Evolutionary conservation across 2,329 filamentous ascomycete genomes (phyloP).

Genomic region (Diplocarpon rosae): DNA sequence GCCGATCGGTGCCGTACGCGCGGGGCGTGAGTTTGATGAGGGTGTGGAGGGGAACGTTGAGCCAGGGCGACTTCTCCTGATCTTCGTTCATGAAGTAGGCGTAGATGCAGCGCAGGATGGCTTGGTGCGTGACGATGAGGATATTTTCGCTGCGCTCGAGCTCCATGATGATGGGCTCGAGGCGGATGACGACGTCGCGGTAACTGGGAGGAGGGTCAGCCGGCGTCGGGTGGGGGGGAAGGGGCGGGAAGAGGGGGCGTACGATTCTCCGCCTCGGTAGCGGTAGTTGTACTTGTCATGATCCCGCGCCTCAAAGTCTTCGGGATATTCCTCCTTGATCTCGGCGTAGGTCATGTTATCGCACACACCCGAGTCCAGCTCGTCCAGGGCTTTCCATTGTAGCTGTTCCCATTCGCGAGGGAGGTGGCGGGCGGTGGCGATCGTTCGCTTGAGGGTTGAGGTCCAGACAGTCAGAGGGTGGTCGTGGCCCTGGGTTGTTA

Average conservation of each 20-base stretch:
- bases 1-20: conserved; percentile 86
- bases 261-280: conserved; percentile 89
- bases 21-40: conserved; percentile 92
- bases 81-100: conserved; percentile 98
- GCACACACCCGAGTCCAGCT: conserved; percentile 92
- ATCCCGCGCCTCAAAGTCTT: conserved; percentile 90
- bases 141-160: conserved; percentile 93
- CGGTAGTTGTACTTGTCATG: conserved; percentile 99
- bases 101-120: conserved; percentile 92
- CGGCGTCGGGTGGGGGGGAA: too few relatives aligned
- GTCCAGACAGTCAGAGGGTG: conserved; percentile 63
- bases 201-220: conserved; percentile 35
- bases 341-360: conserved; percentile 83
- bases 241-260: conserved; percentile 6
- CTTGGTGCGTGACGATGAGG: conserved; percentile 95
- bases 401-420: conserved; percentile 79
- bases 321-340: conserved; percentile 81
- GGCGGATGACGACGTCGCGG: conserved; percentile 90
- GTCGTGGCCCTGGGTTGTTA: conserved; percentile 27
- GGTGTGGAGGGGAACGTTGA: conserved; percentile 94
- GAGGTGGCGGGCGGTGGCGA: conserved; percentile 79
- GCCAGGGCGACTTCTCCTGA: conserved; percentile 90
- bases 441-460: conserved; percentile 71
- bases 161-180: conserved; percentile 99
- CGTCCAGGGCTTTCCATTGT: conserved; percentile 97